phyloP scores from a whole-genome alignment of 495 filamentous ascomycete genomes.

The Hypoxylon cercidicola region DNA sequence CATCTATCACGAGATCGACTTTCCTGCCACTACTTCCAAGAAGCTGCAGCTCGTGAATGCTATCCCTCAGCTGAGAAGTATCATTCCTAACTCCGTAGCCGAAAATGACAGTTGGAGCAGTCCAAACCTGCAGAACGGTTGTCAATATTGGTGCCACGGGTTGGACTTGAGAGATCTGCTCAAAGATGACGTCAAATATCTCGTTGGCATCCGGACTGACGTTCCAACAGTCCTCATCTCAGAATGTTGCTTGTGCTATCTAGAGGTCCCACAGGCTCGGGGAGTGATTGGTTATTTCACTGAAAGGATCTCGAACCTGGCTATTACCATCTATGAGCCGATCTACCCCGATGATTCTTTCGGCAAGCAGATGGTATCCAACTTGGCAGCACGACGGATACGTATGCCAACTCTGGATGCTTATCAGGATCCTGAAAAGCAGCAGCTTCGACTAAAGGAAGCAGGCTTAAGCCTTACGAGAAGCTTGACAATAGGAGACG shows the following conservation, averaged over 20 bases:
- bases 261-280: conserved; percentile 69
- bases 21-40: conserved; percentile 73
- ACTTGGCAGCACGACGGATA: conserved; percentile 86
- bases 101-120: conserved; percentile 44
- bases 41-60: conserved; percentile 61
- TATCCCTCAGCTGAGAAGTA: conserved; percentile 39
- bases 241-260: conserved; percentile 94
- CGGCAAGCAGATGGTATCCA: conserved; percentile 88
- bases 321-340: conserved; percentile 87
- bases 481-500: conserved; percentile 70
- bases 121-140: conserved; percentile 37
- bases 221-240: conserved; percentile 87
- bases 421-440: conserved; percentile 72
- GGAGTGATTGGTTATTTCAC: conserved; percentile 75
- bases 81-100: conserved; percentile 42
- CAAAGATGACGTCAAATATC: conserved; percentile 21
- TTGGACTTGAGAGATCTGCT: conserved; percentile 79
- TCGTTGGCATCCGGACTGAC: conserved; percentile 51
- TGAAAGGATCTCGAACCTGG: conserved; percentile 64
- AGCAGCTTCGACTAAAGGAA: conserved; percentile 69
- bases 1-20: conserved; percentile 93
- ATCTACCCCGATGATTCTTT: conserved; percentile 85
- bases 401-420: conserved; percentile 81
- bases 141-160: conserved; percentile 78
- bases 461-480: conserved; percentile 71